These are phyloP conservation scores for Pseudocercospora crystallina DNA, from an alignment of 2,329 filamentous ascomycete species.

Conservation along the genomic window DNA sequence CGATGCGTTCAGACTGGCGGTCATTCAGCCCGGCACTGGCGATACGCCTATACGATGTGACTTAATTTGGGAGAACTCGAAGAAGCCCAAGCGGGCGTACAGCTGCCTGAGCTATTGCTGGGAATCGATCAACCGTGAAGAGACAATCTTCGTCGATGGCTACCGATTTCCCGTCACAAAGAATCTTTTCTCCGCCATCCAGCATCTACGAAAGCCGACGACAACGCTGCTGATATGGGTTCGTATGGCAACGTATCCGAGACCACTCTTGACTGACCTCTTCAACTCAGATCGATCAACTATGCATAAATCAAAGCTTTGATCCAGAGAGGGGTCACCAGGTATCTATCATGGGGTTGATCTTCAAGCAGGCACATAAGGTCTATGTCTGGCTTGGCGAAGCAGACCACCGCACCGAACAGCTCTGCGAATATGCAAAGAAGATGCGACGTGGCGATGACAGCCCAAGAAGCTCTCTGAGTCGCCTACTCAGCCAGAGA, in stretches of 20 bases:
- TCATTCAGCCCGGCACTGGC: constrained; percentile 27
- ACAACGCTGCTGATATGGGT: constrained; percentile 34
- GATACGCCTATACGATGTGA: constrained; percentile 21
- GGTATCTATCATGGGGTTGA: constrained; percentile 38
- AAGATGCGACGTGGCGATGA: constrained; percentile 25
- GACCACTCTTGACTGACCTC: neutral
- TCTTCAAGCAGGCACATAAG: constrained; percentile 32
- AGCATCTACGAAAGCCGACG: constrained; percentile 26
- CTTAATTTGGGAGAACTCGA: constrained; percentile 28
- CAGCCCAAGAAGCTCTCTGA: constrained; percentile 16
- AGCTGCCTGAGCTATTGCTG: constrained; percentile 32
- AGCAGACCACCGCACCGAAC: constrained; percentile 26
- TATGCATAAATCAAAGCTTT: constrained; percentile 38
- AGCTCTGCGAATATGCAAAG: constrained; percentile 30
- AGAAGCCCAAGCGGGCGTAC: constrained; percentile 23
- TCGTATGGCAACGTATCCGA: neutral
- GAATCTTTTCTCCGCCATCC: constrained; percentile 29
- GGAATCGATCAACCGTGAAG: constrained; percentile 26
- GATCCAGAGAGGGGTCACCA: constrained; percentile 33
- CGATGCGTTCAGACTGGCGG: constrained; percentile 28
- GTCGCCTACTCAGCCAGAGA: constrained; percentile 23
- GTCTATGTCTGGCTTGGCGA: constrained; percentile 33
- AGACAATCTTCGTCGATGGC: constrained; percentile 31
- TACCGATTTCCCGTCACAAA: constrained; percentile 30
- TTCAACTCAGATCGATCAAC: constrained; percentile 23